phyloP scores from a whole-genome alignment of 2,329 filamentous ascomycete species.

The Diatrype stigma region DNA sequence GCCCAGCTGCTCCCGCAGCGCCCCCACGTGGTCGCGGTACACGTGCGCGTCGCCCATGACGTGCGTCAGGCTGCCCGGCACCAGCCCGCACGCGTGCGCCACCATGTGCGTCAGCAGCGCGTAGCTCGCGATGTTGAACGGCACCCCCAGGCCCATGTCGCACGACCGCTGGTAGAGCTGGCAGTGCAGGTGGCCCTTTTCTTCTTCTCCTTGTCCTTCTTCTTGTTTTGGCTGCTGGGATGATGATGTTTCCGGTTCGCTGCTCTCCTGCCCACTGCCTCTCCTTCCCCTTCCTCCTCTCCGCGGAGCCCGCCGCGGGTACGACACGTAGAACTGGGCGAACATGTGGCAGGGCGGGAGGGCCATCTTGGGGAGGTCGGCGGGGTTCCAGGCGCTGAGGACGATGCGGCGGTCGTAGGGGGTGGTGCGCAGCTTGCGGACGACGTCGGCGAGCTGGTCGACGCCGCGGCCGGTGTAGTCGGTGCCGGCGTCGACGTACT shows the following conservation, averaged over 20 bases:
- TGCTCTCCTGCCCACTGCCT: constrained; percentile 8
- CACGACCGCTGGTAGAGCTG: constrained; percentile 90
- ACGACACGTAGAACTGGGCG: constrained; percentile 74
- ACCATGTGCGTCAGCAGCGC: constrained; percentile 94
- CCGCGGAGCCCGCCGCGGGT: constrained; percentile 34
- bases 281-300: too few relatives aligned
- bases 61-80: constrained; percentile 84
- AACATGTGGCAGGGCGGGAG: constrained; percentile 82
- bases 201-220: constrained; percentile 21
- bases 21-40: constrained; percentile 88
- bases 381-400: constrained; percentile 91
- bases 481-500: constrained; percentile 72
- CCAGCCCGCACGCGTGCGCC: constrained; percentile 77
- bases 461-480: constrained; percentile 88
- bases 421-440: constrained; percentile 75
- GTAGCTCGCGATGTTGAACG: constrained; percentile 97
- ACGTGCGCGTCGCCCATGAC: constrained; percentile 99
- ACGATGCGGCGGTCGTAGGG: constrained; percentile 91
- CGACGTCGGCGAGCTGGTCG: constrained; percentile 88
- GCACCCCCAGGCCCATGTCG: constrained; percentile 95
- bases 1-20: constrained; percentile 73
- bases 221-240: too few relatives aligned
- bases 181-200: constrained; percentile 72
- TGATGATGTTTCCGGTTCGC: constrained; percentile 14
- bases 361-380: constrained; percentile 69